Percentiles rank a stretch among this genome's conserved stretches.
Evolutionary conservation across 306 rosid genomes (phyloP).

Genomic region (Potentilla sterilis): DNA sequence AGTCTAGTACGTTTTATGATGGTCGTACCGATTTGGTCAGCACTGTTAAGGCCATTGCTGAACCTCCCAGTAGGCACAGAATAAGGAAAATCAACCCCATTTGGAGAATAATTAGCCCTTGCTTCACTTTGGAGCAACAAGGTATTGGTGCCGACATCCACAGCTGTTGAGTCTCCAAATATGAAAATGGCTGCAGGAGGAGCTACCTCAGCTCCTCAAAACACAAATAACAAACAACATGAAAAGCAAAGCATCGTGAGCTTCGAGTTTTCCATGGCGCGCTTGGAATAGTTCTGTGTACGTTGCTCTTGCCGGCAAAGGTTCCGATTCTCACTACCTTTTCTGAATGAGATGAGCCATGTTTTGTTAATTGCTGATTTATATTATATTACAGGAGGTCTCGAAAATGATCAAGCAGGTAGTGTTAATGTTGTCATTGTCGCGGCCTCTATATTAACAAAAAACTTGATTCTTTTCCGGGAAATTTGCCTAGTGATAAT

Average conservation of each 20-base stretch:
- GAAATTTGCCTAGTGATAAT: constrained; percentile 1
- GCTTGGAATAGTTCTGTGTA: not conserved
- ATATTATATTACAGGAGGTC: not conserved
- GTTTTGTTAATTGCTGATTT: not conserved
- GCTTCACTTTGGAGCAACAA: constrained; percentile 13
- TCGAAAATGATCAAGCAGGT: not conserved
- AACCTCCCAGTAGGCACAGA: constrained; percentile 55
- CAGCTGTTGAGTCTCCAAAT: constrained; percentile 59
- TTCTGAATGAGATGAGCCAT: not conserved
- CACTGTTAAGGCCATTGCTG: constrained; percentile 53
- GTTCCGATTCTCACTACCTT: not conserved
- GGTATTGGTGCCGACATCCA: constrained; percentile 59
- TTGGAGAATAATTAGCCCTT: constrained; percentile 34
- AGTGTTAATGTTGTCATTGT: not conserved
- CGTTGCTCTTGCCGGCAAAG: not conserved
- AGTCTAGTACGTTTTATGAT: not conserved
- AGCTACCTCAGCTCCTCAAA: not conserved
- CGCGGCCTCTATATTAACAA: constrained; percentile 2
- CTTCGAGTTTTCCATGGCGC: not conserved
- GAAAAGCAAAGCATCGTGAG: not conserved
- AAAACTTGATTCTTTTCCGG: constrained; percentile 1
- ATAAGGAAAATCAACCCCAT: constrained; percentile 47
- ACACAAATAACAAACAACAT: not conserved
- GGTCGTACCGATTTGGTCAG: constrained; percentile 46
- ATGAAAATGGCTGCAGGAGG: constrained; percentile 35